A percentile compares a stretch with the other conserved stretches of the same genome.
Conservation (phyloP, 1,284 basidiomycete genomes). For the Rhodotorula glutinis region DNA sequence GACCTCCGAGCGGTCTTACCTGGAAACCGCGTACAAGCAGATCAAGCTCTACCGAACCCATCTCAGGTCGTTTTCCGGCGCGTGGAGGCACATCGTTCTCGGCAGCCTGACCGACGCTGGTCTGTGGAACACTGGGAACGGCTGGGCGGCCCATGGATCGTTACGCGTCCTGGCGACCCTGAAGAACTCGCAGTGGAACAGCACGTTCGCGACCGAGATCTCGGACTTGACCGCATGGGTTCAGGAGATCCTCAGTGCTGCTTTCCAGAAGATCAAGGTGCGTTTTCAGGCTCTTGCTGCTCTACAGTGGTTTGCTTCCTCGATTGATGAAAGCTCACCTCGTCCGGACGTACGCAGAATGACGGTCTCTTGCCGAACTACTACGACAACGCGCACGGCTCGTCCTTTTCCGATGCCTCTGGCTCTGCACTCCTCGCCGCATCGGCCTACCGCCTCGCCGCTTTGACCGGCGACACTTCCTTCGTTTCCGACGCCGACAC, state of each 20-base stretch:
- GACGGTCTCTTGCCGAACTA: constrained; percentile 72
- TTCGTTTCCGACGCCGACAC: constrained; percentile 55
- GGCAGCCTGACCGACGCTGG: constrained; percentile 7
- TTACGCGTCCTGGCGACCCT: constrained; percentile 75
- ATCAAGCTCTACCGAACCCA: constrained; percentile 67
- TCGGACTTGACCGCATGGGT: constrained; percentile 65
- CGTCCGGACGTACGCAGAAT: constrained; percentile 40
- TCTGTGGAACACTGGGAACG: constrained; percentile 58
- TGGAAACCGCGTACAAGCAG: constrained; percentile 72
- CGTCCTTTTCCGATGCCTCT: constrained; percentile 69
- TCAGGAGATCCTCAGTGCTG: constrained; percentile 66
- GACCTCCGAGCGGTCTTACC: constrained; percentile 63
- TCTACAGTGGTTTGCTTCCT: neutral
- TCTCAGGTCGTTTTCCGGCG: constrained; percentile 45
- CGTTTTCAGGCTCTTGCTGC: neutral
- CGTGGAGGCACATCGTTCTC: constrained; percentile 56
- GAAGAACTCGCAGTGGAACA: constrained; percentile 58
- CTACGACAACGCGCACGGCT: constrained; percentile 53
- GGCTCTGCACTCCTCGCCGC: constrained; percentile 72
- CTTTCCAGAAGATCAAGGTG: constrained; percentile 53
- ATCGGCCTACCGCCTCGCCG: constrained; percentile 67
- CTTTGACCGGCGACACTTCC: constrained; percentile 54
- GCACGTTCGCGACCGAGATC: constrained; percentile 57
- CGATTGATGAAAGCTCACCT: neutral
- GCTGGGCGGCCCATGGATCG: constrained; percentile 81